Percentiles rank a stretch among this genome's conserved stretches.
These are phyloP conservation scores for Aspergillus mulundensis DNA, from an alignment of 495 filamentous ascomycete species.

Conservation along the genomic window DNA sequence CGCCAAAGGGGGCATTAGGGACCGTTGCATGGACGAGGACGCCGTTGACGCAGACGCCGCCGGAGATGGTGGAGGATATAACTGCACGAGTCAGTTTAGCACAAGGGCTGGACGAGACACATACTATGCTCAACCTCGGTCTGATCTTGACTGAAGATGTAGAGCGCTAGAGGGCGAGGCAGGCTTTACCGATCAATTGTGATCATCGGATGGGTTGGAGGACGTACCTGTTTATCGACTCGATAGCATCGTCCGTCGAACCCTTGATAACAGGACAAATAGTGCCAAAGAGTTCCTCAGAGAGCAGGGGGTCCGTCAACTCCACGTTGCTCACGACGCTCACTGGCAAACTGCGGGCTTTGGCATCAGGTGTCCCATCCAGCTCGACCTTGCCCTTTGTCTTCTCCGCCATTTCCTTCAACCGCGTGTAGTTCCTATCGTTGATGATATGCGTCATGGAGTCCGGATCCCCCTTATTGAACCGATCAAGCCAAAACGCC, in stretches of 20 bases:
- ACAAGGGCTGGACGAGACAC: neutral
- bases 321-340: conserved; percentile 69
- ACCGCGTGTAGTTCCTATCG: conserved; percentile 65
- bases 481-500: conserved; percentile 57
- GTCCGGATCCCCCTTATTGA: conserved; percentile 55
- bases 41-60: conserved; percentile 14
- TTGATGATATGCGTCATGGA: conserved; percentile 70
- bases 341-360: conserved; percentile 47
- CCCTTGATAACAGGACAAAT: conserved; percentile 62
- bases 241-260: conserved; percentile 14
- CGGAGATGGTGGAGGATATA: conserved; percentile 14
- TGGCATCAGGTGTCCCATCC: conserved; percentile 65
- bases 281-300: conserved; percentile 81
- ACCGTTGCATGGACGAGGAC: conserved; percentile 10
- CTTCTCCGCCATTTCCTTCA: conserved; percentile 71
- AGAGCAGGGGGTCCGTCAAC: conserved; percentile 54
- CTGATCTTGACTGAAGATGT: conserved; percentile 10
- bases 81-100: neutral
- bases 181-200: neutral
- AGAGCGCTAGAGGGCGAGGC: conserved; percentile 7
- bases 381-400: conserved; percentile 70
- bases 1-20: conserved; percentile 11
- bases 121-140: conserved; percentile 3
- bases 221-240: conserved; percentile 11
- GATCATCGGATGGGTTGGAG: too few relatives aligned